A percentile compares a stretch with the other conserved stretches of the same genome.
These are phyloP conservation scores for Eimeria tenella DNA, from an alignment of 169 alveolate genomes.

Conservation along the genomic window DNA sequence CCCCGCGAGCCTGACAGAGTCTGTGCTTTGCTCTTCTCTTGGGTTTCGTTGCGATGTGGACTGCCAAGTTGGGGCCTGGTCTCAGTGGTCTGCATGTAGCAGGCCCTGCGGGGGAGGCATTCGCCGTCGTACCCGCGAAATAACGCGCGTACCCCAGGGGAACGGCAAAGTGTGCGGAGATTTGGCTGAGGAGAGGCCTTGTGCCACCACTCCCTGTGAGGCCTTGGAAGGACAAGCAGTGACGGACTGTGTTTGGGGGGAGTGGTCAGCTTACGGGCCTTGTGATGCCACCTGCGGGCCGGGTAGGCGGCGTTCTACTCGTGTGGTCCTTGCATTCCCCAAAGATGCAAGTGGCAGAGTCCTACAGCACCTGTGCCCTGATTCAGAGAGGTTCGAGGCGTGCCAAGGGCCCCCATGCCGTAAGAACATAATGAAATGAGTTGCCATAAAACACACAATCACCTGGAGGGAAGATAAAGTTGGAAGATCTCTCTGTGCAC, in stretches of 20 bases:
- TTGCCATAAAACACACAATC: too few species aligned
- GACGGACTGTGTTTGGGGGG: conserved; percentile 74
- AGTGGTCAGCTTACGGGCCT: conserved; percentile 82
- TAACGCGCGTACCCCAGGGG: conserved; percentile 73
- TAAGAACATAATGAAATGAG: background rate
- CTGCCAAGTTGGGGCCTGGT: conserved; percentile 84
- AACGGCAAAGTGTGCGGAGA: conserved; percentile 81
- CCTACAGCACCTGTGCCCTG: conserved; percentile 45
- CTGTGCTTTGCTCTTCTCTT: conserved; percentile 40
- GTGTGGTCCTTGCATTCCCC: conserved; percentile 76
- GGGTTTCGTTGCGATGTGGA: conserved; percentile 80
- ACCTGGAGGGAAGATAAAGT: too few species aligned
- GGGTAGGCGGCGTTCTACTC: conserved; percentile 79
- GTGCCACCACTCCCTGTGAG: conserved; percentile 78
- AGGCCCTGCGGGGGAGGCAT: conserved; percentile 83
- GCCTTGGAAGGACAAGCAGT: conserved; percentile 74
- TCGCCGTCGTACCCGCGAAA: conserved; percentile 80
- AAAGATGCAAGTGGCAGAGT: conserved; percentile 51
- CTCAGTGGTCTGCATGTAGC: conserved; percentile 80
- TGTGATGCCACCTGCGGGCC: conserved; percentile 84
- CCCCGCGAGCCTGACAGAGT: conserved; percentile 38
- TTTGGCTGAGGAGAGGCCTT: conserved; percentile 77
- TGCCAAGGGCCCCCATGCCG: conserved; percentile 78
- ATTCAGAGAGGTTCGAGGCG: conserved; percentile 40
- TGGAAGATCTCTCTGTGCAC: too few species aligned